These are phyloP conservation scores for Babesia sp. DNA, from an alignment of 169 alveolate genomes.

Conservation along the genomic window DNA sequence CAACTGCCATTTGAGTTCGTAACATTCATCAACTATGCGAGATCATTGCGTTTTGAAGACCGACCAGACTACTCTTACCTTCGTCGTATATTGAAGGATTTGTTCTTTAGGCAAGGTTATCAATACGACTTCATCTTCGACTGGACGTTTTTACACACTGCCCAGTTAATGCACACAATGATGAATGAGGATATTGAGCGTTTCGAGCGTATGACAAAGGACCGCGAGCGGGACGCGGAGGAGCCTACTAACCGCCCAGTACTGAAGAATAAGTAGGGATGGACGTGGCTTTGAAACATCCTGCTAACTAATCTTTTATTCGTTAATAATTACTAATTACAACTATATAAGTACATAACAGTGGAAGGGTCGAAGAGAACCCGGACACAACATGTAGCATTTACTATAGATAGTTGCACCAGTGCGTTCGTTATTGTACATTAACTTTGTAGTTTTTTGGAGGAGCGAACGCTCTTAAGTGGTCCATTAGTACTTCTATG, in stretches of 20 bases:
- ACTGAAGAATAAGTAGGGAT: slow-evolving; percentile 45
- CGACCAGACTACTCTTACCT: slow-evolving; percentile 93
- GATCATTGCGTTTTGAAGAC: slow-evolving; percentile 93
- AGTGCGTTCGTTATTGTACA: too few species aligned
- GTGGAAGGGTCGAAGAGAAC: too few species aligned
- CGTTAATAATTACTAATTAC: not conserved
- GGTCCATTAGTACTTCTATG: too few species aligned
- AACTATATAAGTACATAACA: too few species aligned
- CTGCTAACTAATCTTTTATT: not conserved
- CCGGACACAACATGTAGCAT: too few species aligned
- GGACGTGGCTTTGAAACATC: not conserved
- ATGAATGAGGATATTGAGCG: slow-evolving; percentile 68
- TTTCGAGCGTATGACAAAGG: slow-evolving; percentile 65
- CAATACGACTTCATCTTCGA: slow-evolving; percentile 93
- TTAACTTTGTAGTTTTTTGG: too few species aligned
- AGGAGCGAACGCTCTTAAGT: too few species aligned
- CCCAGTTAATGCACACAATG: slow-evolving; percentile 71
- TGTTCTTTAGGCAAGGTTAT: slow-evolving; percentile 82
- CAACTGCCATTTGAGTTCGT: slow-evolving; percentile 87
- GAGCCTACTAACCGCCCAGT: slow-evolving; percentile 51
- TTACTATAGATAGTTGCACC: too few species aligned
- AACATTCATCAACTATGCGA: slow-evolving; percentile 91
- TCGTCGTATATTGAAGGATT: slow-evolving; percentile 93
- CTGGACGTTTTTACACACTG: slow-evolving; percentile 90
- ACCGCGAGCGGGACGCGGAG: slow-evolving; percentile 63